Evolutionary conservation across 192 early-diverging fungal species (phyloP), one percentile per base, ranked within the genome.

Genomic region (Backusella liffmaniae): DNA sequence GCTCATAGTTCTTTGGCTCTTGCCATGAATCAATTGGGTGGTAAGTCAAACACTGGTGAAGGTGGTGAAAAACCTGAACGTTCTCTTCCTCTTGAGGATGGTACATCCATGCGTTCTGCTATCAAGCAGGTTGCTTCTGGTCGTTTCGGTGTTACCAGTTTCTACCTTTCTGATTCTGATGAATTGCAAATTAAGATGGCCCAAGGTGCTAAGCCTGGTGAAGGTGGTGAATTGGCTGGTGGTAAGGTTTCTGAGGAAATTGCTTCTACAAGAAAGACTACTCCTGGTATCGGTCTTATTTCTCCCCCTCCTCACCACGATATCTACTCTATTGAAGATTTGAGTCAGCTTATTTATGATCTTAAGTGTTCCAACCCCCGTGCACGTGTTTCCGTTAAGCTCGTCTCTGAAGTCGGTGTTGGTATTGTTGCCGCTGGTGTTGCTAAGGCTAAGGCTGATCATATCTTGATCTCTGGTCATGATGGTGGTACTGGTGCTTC

Each of bases 151-250:
- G 96, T 99, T 2, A 99, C 98, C 66, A 92, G 91, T 73, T 95
- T 90, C 81, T 99, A 99, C 79, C 89, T 98, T 41, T 89, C 95
- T 2, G 96, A 99, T 80, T 90, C 96, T 3, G 95, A 99, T 74
- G 96, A 99, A 86, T 89, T 99, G 26, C 98, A 99, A 80, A 99
- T 99, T 90, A 99, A 99, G 89, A 95, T 99, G 92, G 98, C 98
- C 6, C 98, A 99, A 84, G 98, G 98, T 72, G 98, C 98, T 62
- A 99, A 98, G 86, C 96, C 98, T 18, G 98, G 98, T 66, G 96
- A 99, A 86, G 96, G 98, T 76, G 98, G 97, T 85, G 70, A 80
- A 67, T 82, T 89, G 71, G 86, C 87, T 34, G 92, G 93, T 23
- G 80, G 80, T 71, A 94, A 94, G 74, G 93, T 94, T n/a, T 92